Evolutionary conservation across 306 rosid genomes (phyloP).

Genomic region (Corylus avellana): DNA sequence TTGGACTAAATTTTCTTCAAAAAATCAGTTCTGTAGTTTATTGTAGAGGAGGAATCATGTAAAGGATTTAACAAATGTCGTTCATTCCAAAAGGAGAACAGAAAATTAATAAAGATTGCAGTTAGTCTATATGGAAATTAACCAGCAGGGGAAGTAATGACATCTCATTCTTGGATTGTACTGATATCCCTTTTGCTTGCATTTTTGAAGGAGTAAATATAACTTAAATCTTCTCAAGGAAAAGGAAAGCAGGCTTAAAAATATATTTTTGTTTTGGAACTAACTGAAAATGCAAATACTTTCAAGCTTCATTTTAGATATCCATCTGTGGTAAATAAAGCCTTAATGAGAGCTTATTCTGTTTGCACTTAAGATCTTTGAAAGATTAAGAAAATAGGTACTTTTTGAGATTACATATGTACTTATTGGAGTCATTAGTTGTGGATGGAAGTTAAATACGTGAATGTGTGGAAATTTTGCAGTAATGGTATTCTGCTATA

Average conservation of each 20-base stretch:
- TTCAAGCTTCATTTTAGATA: background rate
- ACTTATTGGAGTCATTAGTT: background rate
- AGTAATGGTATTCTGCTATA: background rate
- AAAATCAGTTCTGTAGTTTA: background rate
- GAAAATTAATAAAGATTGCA: background rate
- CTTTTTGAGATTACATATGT: background rate
- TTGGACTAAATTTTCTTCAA: background rate
- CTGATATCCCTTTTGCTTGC: slow-evolving; percentile 3
- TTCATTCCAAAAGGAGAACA: background rate
- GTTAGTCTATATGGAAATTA: background rate
- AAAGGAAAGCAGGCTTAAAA: background rate
- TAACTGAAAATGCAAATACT: background rate
- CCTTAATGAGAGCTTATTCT: background rate
- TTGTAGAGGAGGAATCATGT: background rate
- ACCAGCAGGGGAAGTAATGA: background rate
- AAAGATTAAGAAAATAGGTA: background rate
- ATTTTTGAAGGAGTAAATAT: background rate
- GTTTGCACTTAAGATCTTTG: background rate
- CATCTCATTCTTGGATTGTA: slow-evolving; percentile 9
- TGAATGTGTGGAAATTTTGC: background rate
- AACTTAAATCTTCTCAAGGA: background rate
- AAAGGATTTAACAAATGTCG: background rate
- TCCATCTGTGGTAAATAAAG: background rate
- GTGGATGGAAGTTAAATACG: background rate
- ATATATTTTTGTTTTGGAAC: background rate